Evolutionary conservation across 1,139 yeast species (phyloP).

Genomic region (Pichia sp.): DNA sequence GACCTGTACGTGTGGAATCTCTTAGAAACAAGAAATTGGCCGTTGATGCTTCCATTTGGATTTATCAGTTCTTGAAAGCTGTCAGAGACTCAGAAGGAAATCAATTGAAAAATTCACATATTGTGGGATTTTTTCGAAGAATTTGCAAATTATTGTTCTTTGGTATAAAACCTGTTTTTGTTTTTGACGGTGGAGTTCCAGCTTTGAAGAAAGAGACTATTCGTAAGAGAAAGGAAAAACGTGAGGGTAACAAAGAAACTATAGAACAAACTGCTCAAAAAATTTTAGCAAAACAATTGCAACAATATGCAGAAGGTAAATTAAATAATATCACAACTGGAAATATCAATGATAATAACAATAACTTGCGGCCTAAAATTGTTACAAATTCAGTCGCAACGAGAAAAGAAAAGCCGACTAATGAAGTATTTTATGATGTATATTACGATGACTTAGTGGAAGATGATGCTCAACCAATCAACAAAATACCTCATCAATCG

Average conservation of each 20-base stretch:
- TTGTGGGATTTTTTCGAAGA: constrained; percentile 89
- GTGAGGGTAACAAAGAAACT: constrained; percentile 69
- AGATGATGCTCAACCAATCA: constrained; percentile 4
- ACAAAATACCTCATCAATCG: no score
- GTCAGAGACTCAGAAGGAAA: constrained; percentile 84
- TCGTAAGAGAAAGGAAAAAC: constrained; percentile 56
- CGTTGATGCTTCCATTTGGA: constrained; percentile 98
- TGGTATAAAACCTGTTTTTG: constrained; percentile 90
- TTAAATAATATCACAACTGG: constrained; percentile 11
- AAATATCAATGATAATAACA: not conserved
- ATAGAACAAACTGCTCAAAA: constrained; percentile 74
- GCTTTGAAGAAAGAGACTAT: constrained; percentile 73
- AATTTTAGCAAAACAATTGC: constrained; percentile 74
- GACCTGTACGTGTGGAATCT: constrained; percentile 85
- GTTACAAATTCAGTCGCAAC: constrained; percentile 4
- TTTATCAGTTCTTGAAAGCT: constrained; percentile 92
- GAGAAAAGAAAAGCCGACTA: constrained; percentile 9
- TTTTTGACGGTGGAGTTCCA: constrained; percentile 98
- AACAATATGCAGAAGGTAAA: constrained; percentile 42
- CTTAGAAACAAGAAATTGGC: constrained; percentile 73
- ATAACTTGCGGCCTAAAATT: not conserved
- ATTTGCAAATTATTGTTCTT: constrained; percentile 84
- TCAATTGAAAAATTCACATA: constrained; percentile 72
- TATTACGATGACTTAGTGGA: constrained; percentile 30
- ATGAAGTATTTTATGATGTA: constrained; percentile 18